phyloP scores from a whole-genome alignment of 352 stramenopile species.

The Pelagophyceae sp. region DNA sequence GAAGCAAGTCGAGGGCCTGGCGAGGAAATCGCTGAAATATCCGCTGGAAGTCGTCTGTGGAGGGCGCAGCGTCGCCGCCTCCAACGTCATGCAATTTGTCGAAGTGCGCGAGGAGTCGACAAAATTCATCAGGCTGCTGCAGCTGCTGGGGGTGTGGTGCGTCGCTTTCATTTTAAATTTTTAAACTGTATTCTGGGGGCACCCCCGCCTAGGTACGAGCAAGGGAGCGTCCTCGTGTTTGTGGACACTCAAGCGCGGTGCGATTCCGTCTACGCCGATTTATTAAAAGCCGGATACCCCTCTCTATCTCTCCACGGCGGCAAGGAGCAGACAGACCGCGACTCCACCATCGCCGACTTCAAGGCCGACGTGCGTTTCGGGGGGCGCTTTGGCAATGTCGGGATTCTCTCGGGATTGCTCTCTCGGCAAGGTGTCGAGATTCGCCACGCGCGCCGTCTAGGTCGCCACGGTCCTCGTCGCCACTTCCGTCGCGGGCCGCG shows the following conservation, averaged over 20 bases:
- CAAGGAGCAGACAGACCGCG: slow-evolving; percentile 97
- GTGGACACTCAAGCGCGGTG: slow-evolving; percentile 92
- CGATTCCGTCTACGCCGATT: slow-evolving; percentile 90
- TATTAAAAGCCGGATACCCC: slow-evolving; percentile 89
- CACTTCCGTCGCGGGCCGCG: slow-evolving; percentile 89
- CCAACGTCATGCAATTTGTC: slow-evolving; percentile 92
- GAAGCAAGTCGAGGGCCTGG: slow-evolving; percentile 47
- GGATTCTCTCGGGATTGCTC: slow-evolving; percentile 24
- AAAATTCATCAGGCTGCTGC: slow-evolving; percentile 95
- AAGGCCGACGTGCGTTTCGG: slow-evolving; percentile 85
- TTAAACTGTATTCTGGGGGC: slow-evolving; percentile 45
- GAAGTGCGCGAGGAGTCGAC: slow-evolving; percentile 96
- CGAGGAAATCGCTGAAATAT: slow-evolving; percentile 73
- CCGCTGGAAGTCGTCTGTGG: slow-evolving; percentile 94
- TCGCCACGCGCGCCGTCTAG: too few relatives aligned
- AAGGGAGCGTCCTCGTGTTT: slow-evolving; percentile 96
- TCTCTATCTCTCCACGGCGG: slow-evolving; percentile 92
- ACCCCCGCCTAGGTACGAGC: too few relatives aligned
- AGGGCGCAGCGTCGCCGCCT: slow-evolving; percentile 83
- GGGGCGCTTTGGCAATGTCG: too few relatives aligned
- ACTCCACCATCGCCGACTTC: slow-evolving; percentile 98
- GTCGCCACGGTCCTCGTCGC: slow-evolving; percentile 53
- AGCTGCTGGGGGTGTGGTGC: slow-evolving; percentile 80
- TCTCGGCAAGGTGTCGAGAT: neutral
- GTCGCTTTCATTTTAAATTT: too few relatives aligned